Evolutionary conservation across 352 stramenopile genomes (phyloP), one percentile per base, ranked within the genome.

Genomic region (Phytophthora ramorum): DNA sequence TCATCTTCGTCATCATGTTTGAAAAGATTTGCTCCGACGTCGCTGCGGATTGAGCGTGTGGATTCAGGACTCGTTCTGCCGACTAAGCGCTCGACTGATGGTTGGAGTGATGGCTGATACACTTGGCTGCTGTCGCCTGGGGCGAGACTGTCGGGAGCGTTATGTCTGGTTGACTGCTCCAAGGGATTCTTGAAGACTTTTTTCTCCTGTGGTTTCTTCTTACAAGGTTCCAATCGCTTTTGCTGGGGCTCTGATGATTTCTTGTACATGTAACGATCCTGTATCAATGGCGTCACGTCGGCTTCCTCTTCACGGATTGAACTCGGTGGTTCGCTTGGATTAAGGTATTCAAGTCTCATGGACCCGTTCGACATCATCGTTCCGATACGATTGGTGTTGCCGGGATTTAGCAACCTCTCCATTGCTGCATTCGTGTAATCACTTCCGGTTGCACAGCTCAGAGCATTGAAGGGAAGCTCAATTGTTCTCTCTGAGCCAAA

Each of bases 281-380:
- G 40, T 16, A 65, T 32, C 20, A 57, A 35, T 41, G 56, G 20
- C 13, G 62, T 59, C 41, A 19, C 40, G 57, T 63, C 47, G 12
- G 30, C 46, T 20, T 56, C 41, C 24, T 69, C 53, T 55, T 69
- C 40, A 58, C 48, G 47, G 44, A 45, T 48, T 45, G 71, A 73
- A 37, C n/a, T 76, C 17, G 71, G 20, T 44, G 71, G 63, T 35
- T 79, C 67, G n/a, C 53, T 79, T 57, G 71, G 63, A 22, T 79
- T 24, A 37, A 79, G 63, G 24, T 79, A 70, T 43, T 79, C 71
- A n/a, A 79, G 50, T 52, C 66, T 73, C 71, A 79, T 79, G 7
- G 71, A 76, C 32, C 71, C 71, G 13, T 79, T 79, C 8, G 71
- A 79, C 28, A 67, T 49, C 1, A 69, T 41, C 3, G 66, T 71